A percentile compares a stretch with the other conserved stretches of the same genome.
These are phyloP conservation scores for Piper betle DNA, from an alignment of 164 flowering plant species.

Conservation along the genomic window DNA sequence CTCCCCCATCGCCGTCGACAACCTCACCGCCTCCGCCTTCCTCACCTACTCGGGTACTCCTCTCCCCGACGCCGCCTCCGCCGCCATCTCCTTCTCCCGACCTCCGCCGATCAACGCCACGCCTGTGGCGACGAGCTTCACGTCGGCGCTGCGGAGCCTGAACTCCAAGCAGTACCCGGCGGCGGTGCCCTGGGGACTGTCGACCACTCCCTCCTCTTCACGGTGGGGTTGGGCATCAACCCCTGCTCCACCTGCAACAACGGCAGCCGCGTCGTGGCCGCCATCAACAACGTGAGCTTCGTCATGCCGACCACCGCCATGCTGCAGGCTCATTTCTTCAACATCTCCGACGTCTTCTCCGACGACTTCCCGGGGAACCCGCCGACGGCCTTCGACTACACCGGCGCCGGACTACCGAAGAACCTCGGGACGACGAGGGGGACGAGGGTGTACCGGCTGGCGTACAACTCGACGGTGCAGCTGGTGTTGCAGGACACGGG, in stretches of 20 bases:
- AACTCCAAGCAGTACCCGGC: conserved; percentile 59
- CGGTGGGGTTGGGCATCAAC: conserved; percentile 55
- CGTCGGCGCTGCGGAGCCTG: conserved; percentile 40
- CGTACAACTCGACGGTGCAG: conserved; percentile 48
- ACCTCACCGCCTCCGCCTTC: conserved; percentile 57
- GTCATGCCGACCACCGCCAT: conserved; percentile 61
- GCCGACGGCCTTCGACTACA: conserved; percentile 36
- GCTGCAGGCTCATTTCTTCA: conserved; percentile 66
- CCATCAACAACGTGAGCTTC: conserved; percentile 60
- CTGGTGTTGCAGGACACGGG: conserved; percentile 67
- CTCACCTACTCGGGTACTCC: conserved; percentile 45
- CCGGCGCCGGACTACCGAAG: conserved; percentile 24
- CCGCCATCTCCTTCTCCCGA: conserved; percentile 28
- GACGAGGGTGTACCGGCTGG: conserved; percentile 42
- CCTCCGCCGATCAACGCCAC: conserved; percentile 55
- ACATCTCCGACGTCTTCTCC: conserved; percentile 52
- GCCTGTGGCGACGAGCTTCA: conserved; percentile 42
- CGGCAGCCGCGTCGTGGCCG: conserved; percentile 58
- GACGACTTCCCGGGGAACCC: conserved; percentile 66
- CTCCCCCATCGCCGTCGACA: conserved; percentile 57
- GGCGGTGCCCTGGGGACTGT: conserved; percentile 29
- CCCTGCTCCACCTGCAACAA: conserved; percentile 61
- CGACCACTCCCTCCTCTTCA: conserved; percentile 48
- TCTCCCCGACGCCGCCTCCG: conserved; percentile 14
- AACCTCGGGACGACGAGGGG: conserved; percentile 38